Conservation (phyloP, 2,329 filamentous ascomycete species). For the Arthrobotrys conoides region DNA sequence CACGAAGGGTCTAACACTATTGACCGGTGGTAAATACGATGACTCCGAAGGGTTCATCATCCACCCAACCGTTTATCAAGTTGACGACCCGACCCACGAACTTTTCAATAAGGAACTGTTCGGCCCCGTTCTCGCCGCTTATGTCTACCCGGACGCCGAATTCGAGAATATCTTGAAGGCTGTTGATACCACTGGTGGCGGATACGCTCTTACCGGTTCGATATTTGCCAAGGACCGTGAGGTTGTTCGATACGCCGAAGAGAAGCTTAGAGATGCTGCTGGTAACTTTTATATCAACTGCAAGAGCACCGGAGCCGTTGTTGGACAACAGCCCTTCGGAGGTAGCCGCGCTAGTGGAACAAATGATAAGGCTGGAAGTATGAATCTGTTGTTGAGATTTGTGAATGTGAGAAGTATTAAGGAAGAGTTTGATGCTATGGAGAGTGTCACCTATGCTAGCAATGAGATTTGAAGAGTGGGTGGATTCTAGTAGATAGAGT, state of each 20-base stretch:
- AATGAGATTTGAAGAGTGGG: conserved; percentile 72
- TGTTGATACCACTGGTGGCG: conserved; percentile 69
- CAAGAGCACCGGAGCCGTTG: conserved; percentile 82
- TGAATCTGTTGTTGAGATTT: conserved; percentile 76
- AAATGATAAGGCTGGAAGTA: conserved; percentile 80
- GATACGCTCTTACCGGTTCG: conserved; percentile 83
- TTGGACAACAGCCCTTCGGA: conserved; percentile 81
- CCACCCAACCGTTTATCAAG: conserved; percentile 84
- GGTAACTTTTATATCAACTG: conserved; percentile 91
- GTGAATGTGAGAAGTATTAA: conserved; percentile 78
- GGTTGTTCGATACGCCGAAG: conserved; percentile 78
- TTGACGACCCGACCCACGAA: conserved; percentile 79
- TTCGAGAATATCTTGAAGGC: conserved; percentile 66
- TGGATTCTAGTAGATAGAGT: neutral
- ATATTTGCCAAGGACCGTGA: conserved; percentile 80
- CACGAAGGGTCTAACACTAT: conserved; percentile 73
- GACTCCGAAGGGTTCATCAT: conserved; percentile 85
- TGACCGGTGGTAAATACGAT: conserved; percentile 84
- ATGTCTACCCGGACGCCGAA: conserved; percentile 81
- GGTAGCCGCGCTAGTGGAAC: conserved; percentile 78
- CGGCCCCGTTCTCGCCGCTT: conserved; percentile 80
- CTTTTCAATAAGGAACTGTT: conserved; percentile 86
- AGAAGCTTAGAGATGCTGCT: conserved; percentile 79
- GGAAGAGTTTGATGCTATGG: conserved; percentile 79
- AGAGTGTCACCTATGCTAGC: conserved; percentile 78